Evolutionary conservation across 352 stramenopile species (phyloP).

Genomic region (Pythium sp.): DNA sequence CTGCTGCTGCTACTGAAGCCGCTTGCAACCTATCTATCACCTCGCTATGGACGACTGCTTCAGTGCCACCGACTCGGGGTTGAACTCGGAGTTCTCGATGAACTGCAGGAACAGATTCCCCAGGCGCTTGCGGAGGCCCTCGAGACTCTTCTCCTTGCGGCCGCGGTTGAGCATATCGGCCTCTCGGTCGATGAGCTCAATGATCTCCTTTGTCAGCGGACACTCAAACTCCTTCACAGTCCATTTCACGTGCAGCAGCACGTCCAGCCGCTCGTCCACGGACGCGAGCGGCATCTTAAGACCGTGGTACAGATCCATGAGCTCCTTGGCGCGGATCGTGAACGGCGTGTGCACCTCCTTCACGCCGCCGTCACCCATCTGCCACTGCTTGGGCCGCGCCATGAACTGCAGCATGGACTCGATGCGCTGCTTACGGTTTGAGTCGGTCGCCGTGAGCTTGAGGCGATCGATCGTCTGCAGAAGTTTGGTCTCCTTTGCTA

Average conservation of each 20-base stretch:
- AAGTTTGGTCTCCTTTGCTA: slow-evolving; percentile 83
- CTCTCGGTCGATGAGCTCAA: slow-evolving; percentile 92
- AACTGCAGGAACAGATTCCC: slow-evolving; percentile 91
- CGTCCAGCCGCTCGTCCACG: slow-evolving; percentile 87
- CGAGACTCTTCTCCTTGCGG: slow-evolving; percentile 71
- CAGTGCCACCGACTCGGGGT: slow-evolving; percentile 81
- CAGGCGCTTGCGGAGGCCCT: slow-evolving; percentile 84
- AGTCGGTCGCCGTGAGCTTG: slow-evolving; percentile 76
- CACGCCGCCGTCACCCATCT: slow-evolving; percentile 88
- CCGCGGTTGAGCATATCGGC: slow-evolving; percentile 91
- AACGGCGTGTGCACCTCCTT: slow-evolving; percentile 90
- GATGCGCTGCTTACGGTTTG: slow-evolving; percentile 83
- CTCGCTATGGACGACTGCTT: slow-evolving; percentile 26
- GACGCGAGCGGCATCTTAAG: slow-evolving; percentile 50
- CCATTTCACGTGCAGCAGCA: slow-evolving; percentile 93
- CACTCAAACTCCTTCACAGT: slow-evolving; percentile 92
- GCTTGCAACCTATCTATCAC: not conserved
- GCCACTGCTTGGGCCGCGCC: slow-evolving; percentile 88
- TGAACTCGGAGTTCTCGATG: slow-evolving; percentile 92
- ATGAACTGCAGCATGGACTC: slow-evolving; percentile 89
- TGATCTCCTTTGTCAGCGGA: slow-evolving; percentile 83
- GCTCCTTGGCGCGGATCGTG: slow-evolving; percentile 85
- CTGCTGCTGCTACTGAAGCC: not conserved
- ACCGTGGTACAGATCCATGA: slow-evolving; percentile 85
- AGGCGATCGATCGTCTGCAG: slow-evolving; percentile 89